A percentile compares a stretch with the other conserved stretches of the same genome.
Conservation (phyloP, 495 filamentous ascomycete genomes). For the Talaromyces wortmannii region DNA sequence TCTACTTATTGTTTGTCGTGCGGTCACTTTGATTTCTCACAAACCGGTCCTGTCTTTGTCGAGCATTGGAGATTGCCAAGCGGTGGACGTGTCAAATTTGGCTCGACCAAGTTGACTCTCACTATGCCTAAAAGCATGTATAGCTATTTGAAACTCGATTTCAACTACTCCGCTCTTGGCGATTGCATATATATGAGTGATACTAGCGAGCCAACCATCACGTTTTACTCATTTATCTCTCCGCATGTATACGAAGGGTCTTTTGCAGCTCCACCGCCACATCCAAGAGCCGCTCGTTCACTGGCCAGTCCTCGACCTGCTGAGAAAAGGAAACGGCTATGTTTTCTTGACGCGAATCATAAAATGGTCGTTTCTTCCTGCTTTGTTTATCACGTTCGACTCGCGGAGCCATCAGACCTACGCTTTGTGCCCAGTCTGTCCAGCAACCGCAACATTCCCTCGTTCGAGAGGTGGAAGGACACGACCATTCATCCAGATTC, state of each 20-base stretch:
- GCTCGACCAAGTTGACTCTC: conserved; percentile 1
- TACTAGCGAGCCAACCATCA: background rate
- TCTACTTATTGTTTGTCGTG: background rate
- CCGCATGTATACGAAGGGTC: conserved; percentile 4
- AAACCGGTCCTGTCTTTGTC: background rate
- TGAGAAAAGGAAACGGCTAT: conserved; percentile 4
- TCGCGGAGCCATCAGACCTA: background rate
- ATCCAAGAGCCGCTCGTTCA: background rate
- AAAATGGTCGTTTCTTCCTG: conserved; percentile 3
- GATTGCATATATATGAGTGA: conserved; percentile 3
- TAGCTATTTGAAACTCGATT: background rate
- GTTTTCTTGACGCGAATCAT: conserved; percentile 1
- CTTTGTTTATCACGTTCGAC: conserved; percentile 4
- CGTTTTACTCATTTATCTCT: background rate
- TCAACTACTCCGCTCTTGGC: conserved; percentile 1
- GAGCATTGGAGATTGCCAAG: background rate
- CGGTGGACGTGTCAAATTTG: conserved; percentile 2
- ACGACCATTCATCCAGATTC: background rate
- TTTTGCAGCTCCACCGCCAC: background rate
- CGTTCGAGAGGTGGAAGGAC: background rate
- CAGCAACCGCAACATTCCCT: background rate
- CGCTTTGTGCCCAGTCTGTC: conserved; percentile 1
- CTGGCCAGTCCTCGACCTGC: background rate
- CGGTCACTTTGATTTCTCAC: conserved; percentile 2
- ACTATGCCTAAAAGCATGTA: background rate